A percentile compares a stretch with the other conserved stretches of the same genome.
Evolutionary conservation across 495 filamentous ascomycete species (phyloP).

Genomic region (Xylaria telfairii): DNA sequence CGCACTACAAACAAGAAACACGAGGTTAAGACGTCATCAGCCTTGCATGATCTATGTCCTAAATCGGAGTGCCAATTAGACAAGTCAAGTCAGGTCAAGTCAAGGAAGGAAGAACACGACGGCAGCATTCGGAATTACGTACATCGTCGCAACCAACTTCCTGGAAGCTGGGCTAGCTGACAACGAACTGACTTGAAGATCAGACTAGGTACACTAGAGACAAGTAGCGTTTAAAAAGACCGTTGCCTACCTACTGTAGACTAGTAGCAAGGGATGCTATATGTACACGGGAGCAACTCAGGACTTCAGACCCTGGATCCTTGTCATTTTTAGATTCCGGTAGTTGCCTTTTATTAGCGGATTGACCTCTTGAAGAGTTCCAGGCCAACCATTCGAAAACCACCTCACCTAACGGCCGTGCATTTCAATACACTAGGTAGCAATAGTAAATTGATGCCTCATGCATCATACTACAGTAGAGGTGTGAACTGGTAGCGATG

Average conservation of each 20-base stretch:
- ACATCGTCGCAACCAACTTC: not conserved
- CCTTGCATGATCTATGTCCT: slow-evolving; percentile 1
- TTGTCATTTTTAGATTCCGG: slow-evolving; percentile 17
- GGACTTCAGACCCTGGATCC: slow-evolving; percentile 1
- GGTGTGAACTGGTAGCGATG: not conserved
- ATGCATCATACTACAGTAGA: not conserved
- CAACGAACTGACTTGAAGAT: not conserved
- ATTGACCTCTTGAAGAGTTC: not conserved
- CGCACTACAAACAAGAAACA: not conserved
- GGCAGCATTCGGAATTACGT: not conserved
- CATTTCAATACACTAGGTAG: not conserved
- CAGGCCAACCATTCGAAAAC: not conserved
- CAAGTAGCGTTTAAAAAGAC: not conserved
- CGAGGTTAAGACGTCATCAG: not conserved
- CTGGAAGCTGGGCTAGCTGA: not conserved
- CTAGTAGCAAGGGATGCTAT: not conserved
- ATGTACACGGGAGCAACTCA: not conserved
- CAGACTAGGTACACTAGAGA: not conserved
- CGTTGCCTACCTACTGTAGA: not conserved
- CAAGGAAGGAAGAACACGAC: not conserved
- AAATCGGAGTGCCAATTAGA: not conserved
- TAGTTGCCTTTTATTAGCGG: slow-evolving; percentile 15
- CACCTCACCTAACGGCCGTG: slow-evolving; percentile 4
- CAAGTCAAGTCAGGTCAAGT: too few relatives aligned
- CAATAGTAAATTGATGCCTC: slow-evolving; percentile 11